These are phyloP conservation scores for Neofusicoccum parvum DNA, from an alignment of 2,329 filamentous ascomycete genomes.

Conservation along the genomic window DNA sequence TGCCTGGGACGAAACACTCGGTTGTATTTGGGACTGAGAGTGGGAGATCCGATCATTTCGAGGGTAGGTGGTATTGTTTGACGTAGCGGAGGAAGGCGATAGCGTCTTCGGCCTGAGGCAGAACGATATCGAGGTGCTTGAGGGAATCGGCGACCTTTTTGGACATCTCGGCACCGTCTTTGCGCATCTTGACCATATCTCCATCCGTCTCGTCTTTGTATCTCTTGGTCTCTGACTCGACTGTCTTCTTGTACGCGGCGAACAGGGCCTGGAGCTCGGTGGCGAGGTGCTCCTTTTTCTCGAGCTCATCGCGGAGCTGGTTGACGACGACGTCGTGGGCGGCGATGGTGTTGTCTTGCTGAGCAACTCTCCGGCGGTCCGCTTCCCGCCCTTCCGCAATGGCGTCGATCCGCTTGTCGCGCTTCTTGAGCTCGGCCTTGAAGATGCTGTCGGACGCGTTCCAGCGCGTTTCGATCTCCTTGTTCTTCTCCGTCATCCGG, in stretches of 20 bases:
- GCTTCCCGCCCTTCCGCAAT: conserved; percentile 3
- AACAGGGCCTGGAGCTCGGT: conserved; percentile 1
- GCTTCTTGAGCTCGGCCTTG: conserved; percentile 17
- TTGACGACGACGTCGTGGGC: conserved; percentile 17
- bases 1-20: neutral
- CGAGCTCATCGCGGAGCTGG: conserved; percentile 17
- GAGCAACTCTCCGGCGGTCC: neutral
- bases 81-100: conserved; percentile 21
- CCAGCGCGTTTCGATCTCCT: conserved; percentile 14
- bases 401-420: neutral
- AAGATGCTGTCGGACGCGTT: conserved; percentile 11
- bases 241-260: conserved; percentile 3
- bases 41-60: neutral
- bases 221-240: conserved; percentile 1
- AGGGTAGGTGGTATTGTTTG: conserved; percentile 12
- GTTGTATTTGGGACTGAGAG: neutral
- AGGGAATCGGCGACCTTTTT: conserved; percentile 8
- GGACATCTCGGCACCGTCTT: neutral
- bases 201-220: conserved; percentile 15
- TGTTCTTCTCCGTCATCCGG: conserved; percentile 15
- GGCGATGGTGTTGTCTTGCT: conserved; percentile 1
- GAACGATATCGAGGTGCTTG: conserved; percentile 5
- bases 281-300: conserved; percentile 5
- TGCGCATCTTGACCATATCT: neutral
- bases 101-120: conserved; percentile 15